Conservation (phyloP, 148 eudicot genomes). For the Spergularia bocconei region DNA sequence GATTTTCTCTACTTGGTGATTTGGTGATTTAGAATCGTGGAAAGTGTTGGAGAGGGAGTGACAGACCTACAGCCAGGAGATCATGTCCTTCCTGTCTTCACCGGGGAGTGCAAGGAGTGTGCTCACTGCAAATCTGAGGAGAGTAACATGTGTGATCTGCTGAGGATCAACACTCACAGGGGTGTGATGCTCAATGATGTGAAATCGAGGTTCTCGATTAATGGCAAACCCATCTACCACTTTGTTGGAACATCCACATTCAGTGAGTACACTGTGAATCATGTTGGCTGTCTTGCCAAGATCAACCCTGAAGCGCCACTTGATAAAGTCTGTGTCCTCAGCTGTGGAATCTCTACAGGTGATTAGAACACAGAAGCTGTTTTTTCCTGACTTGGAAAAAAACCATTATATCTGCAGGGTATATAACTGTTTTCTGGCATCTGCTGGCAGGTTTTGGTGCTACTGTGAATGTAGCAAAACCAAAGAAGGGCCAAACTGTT, state of each 20-base stretch:
- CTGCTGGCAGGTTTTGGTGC: slow-evolving; percentile 59
- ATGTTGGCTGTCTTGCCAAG: slow-evolving; percentile 64
- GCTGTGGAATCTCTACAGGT: slow-evolving; percentile 78
- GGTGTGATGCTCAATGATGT: slow-evolving; percentile 61
- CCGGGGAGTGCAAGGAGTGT: slow-evolving; percentile 68
- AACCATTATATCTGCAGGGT: background rate
- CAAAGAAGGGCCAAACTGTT: slow-evolving; percentile 64
- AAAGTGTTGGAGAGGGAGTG: slow-evolving; percentile 80
- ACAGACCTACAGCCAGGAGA: slow-evolving; percentile 64
- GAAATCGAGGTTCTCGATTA: slow-evolving; percentile 49
- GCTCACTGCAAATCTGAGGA: slow-evolving; percentile 69
- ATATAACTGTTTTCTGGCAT: background rate
- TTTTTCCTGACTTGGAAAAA: background rate
- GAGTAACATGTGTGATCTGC: slow-evolving; percentile 73
- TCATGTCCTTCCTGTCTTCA: slow-evolving; percentile 68
- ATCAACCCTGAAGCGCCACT: slow-evolving; percentile 71
- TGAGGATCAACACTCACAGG: slow-evolving; percentile 69
- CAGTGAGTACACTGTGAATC: slow-evolving; percentile 62
- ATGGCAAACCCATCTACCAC: slow-evolving; percentile 61
- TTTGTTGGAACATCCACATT: slow-evolving; percentile 73
- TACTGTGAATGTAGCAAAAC: slow-evolving; percentile 77
- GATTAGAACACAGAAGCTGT: background rate
- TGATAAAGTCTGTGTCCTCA: slow-evolving; percentile 70
- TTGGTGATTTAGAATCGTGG: slow-evolving; percentile 49
- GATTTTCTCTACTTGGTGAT: background rate